Base-by-base conservation (phyloP, 2,329 filamentous ascomycete genomes). In the Madurella fahalii region DNA sequence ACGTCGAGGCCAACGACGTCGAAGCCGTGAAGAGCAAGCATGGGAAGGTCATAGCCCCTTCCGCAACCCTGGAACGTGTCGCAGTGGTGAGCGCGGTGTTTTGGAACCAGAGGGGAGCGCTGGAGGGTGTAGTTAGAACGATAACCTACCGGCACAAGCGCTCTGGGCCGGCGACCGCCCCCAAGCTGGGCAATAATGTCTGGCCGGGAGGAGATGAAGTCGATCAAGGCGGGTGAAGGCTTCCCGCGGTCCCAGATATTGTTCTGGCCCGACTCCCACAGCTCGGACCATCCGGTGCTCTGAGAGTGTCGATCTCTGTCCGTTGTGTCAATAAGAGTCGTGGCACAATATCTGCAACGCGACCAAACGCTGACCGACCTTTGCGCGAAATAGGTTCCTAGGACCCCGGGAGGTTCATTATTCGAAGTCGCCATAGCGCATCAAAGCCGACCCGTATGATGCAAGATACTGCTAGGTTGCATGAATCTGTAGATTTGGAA, bases 1-100 rank as follows among this genome's bases (percentile, higher is more conserved):
- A 80, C 75, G 60, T 87, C 84, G 8, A 87, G 66, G 0, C 84
- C 84, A 54, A 76, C 80, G 0, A 77, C 77, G 68, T 87, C 82
- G 60, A 81, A 85, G 1, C 84, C 84, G 63, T 80, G 78, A 40
- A 79, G 79, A 9, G 81, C 78, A 25, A 87, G 74, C 47, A 86
- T 68, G 25, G 81, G 72, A 2, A 86, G 79, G 68, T 87, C 84
- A 57, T 37, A 37, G 9, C 34, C 34, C 34, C 34, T 11, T 37
- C 34, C 34, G 34, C 34, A 37, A 15, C 34, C 34, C 34, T 37
- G 11, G 13, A 3, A 3, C 9, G 34, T 37, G 11, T 37, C 4
- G 13, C 9, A 37, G 9, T 37, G 13, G 11, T 37, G 34, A 37
- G 34, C 11, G 9, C 34, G 13, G 34, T 11, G 34, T 11, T 37